phyloP scores from a whole-genome alignment of 192 early-diverging fungal genomes.

The Gonapodya sp. region DNA sequence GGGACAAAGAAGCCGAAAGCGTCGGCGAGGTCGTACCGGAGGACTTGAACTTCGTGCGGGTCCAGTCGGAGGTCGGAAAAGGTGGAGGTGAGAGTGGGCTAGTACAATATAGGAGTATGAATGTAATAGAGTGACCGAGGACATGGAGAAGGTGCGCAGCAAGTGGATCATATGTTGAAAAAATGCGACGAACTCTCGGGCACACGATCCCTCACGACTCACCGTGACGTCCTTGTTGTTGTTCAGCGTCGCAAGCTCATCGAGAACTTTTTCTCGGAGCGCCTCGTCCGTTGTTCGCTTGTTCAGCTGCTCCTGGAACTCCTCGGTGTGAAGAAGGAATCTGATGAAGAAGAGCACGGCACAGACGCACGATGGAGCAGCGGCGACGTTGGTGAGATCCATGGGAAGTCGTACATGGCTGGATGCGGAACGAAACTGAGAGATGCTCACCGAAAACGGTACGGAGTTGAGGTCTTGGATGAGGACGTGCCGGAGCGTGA shows the following conservation, averaged over 20 bases:
- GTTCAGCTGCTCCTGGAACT: neutral
- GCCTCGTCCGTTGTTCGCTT: slow-evolving; percentile 1
- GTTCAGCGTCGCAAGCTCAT: neutral
- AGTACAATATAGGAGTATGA: no score
- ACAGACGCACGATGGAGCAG: neutral
- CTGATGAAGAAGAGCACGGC: no score
- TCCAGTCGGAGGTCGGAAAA: neutral
- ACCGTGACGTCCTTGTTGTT: neutral
- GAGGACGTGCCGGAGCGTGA: neutral
- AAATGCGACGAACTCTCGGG: no score
- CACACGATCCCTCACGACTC: neutral
- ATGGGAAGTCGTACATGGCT: neutral
- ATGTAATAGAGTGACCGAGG: no score
- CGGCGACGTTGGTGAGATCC: neutral
- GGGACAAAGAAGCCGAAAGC: neutral
- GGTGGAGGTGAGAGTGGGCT: neutral
- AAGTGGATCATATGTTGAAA: no score
- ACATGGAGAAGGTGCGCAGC: no score
- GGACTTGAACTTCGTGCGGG: neutral
- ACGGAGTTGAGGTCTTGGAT: neutral
- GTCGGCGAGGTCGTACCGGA: neutral
- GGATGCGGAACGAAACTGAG: no score
- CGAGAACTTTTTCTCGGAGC: neutral
- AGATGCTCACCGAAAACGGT: slow-evolving; percentile 1
- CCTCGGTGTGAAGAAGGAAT: neutral